Evolutionary conservation across 441 rosid genomes (phyloP).

Genomic region (Flueggea neowawraea): DNA sequence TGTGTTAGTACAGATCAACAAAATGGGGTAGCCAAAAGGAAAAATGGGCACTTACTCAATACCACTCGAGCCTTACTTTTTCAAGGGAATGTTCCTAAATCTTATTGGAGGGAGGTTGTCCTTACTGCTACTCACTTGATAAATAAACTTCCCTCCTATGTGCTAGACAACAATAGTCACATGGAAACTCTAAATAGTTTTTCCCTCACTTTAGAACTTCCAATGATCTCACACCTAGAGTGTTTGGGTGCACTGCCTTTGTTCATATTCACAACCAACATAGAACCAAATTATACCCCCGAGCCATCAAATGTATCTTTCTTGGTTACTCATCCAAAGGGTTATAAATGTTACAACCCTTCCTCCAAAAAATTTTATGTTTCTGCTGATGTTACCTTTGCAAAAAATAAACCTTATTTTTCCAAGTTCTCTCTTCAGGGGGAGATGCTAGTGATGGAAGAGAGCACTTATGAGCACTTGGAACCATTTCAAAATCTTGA

Average conservation of each 20-base stretch:
- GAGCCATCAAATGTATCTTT: conserved; percentile 7
- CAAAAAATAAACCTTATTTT: too few species aligned
- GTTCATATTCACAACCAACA: conserved; percentile 1
- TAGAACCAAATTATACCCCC: conserved; percentile 1
- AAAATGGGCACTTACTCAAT: conserved; percentile 4
- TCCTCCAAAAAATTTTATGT: neutral
- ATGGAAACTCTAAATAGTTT: neutral
- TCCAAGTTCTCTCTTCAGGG: neutral
- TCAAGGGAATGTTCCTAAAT: neutral
- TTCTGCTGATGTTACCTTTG: neutral
- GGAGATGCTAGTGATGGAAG: neutral
- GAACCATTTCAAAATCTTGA: neutral
- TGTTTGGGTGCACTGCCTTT: neutral
- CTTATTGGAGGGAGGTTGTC: neutral
- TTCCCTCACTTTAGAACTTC: neutral
- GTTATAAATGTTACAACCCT: conserved; percentile 3
- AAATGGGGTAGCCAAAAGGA: neutral
- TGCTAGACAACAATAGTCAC: neutral
- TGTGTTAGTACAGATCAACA: conserved; percentile 5
- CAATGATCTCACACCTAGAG: neutral
- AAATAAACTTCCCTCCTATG: neutral
- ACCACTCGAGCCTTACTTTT: neutral
- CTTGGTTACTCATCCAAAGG: conserved; percentile 3
- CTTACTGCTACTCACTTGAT: conserved; percentile 1
- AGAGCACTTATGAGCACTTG: neutral